Conservation (phyloP, 1,284 basidiomycete genomes). For the Tilletia horrida region DNA sequence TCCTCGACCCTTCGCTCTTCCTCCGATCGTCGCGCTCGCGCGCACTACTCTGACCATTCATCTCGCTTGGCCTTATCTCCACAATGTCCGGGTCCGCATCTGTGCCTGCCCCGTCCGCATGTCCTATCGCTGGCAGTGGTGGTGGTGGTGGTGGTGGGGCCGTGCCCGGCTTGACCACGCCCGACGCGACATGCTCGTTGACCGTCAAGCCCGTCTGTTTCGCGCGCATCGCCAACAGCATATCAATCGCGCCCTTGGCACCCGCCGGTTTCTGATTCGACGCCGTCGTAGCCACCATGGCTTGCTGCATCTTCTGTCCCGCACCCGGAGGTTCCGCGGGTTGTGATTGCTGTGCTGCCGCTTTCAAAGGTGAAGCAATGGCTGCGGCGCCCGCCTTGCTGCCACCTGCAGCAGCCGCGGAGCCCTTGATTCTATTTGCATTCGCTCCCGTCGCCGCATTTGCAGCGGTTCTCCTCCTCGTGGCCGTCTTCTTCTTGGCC, state of each 20-base stretch:
- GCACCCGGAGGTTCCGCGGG: not conserved
- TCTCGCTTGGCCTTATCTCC: too few relatives aligned
- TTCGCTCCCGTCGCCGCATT: not conserved
- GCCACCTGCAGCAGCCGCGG: not conserved
- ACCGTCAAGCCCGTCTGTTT: constrained; percentile 8
- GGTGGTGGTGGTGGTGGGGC: too few relatives aligned
- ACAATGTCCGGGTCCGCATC: not conserved
- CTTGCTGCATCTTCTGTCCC: not conserved
- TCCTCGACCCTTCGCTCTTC: constrained; percentile 11
- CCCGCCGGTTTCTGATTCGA: not conserved
- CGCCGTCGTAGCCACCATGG: not conserved
- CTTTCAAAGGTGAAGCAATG: not conserved
- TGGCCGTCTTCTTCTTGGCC: not conserved
- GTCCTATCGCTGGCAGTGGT: too few relatives aligned
- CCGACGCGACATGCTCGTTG: constrained; percentile 5
- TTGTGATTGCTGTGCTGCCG: too few relatives aligned
- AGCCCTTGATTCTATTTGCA: constrained; percentile 1
- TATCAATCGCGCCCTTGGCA: constrained; percentile 10
- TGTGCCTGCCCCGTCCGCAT: too few relatives aligned
- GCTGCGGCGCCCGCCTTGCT: not conserved
- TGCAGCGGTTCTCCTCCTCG: not conserved
- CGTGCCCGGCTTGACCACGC: not conserved
- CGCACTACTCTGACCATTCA: too few relatives aligned
- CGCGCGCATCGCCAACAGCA: constrained; percentile 5
- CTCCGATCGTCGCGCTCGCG: not conserved